Conservation (phyloP, 176 grass and related monocot species). For the Puccinellia tenuiflora region DNA sequence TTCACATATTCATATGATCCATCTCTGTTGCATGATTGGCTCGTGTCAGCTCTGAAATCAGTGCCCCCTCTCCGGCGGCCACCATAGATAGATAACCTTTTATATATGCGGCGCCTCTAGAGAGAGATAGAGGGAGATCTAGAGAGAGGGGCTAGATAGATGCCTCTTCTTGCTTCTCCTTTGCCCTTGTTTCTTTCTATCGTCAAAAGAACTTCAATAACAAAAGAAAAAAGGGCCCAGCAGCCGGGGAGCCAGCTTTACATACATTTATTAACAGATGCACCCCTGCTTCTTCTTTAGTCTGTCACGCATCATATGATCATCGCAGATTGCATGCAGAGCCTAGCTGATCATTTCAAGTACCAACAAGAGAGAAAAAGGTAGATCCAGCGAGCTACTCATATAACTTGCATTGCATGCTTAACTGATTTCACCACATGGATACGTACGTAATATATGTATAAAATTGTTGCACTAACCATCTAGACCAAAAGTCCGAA, state of each 20-base stretch:
- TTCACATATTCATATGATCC: constrained; percentile 11
- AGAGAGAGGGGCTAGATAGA: background rate
- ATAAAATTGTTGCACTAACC: too few relatives aligned
- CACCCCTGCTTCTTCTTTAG: background rate
- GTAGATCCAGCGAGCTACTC: background rate
- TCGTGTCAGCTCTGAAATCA: constrained; percentile 36
- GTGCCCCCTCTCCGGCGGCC: constrained; percentile 1
- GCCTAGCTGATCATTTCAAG: constrained; percentile 11
- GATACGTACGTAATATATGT: too few relatives aligned
- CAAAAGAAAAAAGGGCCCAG: constrained; percentile 4
- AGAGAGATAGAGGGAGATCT: background rate
- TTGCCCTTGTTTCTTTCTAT: background rate
- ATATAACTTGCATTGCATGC: background rate
- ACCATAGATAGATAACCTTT: constrained; percentile 29
- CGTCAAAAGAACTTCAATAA: background rate
- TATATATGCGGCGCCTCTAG: constrained; percentile 5
- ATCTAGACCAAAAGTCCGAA: too few relatives aligned
- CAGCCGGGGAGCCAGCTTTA: background rate
- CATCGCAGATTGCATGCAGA: constrained; percentile 21
- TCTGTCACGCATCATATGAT: constrained; percentile 10
- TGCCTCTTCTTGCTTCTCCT: constrained; percentile 1
- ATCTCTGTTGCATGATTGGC: constrained; percentile 41
- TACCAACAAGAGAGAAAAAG: constrained; percentile 9
- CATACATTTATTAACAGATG: background rate
- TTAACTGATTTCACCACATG: too few relatives aligned